Base-by-base conservation (phyloP, 2,329 filamentous ascomycete genomes). In the Diaporthe australafricana region DNA sequence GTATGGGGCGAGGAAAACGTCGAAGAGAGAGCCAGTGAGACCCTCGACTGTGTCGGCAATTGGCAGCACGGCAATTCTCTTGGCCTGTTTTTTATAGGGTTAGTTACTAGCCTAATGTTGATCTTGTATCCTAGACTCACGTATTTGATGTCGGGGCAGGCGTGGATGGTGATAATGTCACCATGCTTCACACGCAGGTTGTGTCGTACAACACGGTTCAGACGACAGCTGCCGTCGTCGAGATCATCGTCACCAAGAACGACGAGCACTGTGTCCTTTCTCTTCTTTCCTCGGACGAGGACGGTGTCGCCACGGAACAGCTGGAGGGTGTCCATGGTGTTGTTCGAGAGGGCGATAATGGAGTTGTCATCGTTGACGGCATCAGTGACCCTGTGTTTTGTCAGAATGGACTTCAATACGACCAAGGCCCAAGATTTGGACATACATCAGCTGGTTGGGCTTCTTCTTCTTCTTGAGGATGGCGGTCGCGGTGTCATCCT, bases 391-490 rank as follows among this genome's bases (percentile, higher is more conserved):
- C 95, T 98, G 80, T 57, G 57, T 57, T 40, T 71, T 67, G 73
- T 81, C 74, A 73, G 75, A 73, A 75, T 47, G 71, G 65, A 45
- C 7, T 20, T 67, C 38, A 53, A 48, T 8, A 22, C 30, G 35
- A 45, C 20, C 32, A 40, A 47, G 30, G 63, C 25, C 5, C 20
- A 14, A 2, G 3, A 9, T 6, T 56, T 68, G 45, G 32, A 76
- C 78, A 84, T 88, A 97, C 95, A 99, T 97, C 83, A 99, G 86
- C 81, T 96, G 97, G 86, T 99, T 99, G 79, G 95, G 95, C 94
- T 99, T 99, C 95, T 99, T 99, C 93, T 99, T 99, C 90, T 98
- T 98, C 89, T 98, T 98, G 80, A 99, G 90, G 79, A 99, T 99
- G 77, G 96, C 96, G 56, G 96, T 99, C 68, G 96, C 91, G 74